Base-by-base conservation (phyloP, 495 filamentous ascomycete genomes). In the Penicillium pancosmium region DNA sequence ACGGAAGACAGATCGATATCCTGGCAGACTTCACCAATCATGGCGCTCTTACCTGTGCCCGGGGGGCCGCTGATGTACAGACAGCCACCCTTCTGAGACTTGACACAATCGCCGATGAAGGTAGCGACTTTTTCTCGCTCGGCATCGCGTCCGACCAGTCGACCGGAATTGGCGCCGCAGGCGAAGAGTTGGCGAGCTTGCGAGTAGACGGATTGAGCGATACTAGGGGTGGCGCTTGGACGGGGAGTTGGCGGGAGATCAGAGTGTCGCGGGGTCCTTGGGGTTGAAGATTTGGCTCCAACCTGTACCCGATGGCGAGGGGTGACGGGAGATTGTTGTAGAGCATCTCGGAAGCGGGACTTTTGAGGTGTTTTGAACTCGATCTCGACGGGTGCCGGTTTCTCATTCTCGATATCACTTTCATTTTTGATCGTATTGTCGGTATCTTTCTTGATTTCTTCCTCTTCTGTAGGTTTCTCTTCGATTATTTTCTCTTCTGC, bases 21-120 rank as follows among this genome's bases (percentile, higher is more conserved):
- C 41, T 82, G 75, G 51, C 87, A 89, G 31, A 97, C 82, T 64
- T 96, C 89, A 54, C 86, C 84, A 52, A 97, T 84, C 73, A 97
- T 84, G 4, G 94, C 95, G 71, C 92, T 97, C 74, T 99, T 99
- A 7, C 94, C 94, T 5, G 95, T 98, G 1, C 94, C 94, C 2
- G 94, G 94, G 31, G 94, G 94, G 0, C 94, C 94, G 63, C 92
- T 97, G 62, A 99, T 86, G 68, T 99, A 99, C 38, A 96, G 80
- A 68, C 92, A 96, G n/a, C 92, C 91, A 50, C 90, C 88, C 18
- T 82, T 81, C 10, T 78, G 78, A 15, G 82, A 70, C 11, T 80
- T 73, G 10, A 88, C 73, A 58, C 88, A 84, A 40, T 83, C 79
- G 36, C 82, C 73, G 41, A 99, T 79, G 61, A 98, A 97, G 0